Base-by-base conservation (phyloP, 495 filamentous ascomycete species). In the Penicillium nucicola region DNA sequence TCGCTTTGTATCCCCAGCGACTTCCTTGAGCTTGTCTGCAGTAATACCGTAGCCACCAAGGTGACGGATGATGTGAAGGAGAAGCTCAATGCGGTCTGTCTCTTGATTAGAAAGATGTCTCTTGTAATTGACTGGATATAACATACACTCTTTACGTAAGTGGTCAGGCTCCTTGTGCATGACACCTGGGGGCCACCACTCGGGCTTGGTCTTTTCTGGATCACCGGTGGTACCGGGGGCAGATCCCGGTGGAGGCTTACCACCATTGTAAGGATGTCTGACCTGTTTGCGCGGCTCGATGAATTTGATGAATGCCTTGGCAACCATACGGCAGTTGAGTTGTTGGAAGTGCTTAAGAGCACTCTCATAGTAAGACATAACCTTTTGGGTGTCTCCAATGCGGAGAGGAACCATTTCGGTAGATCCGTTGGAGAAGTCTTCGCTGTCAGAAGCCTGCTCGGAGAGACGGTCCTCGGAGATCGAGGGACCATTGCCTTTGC, bases 121-220 rank as follows among this genome's bases (percentile, higher is more conserved):
- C n/a, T n/a, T 5, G 34, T 13, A 0, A 18, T 15, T 11, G 4
- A 39, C 17, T 20, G 22, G 15, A n/a, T 8, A 14, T 14, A 25
- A 45, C 81, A 67, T 69, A 93, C 89, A 83, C 50, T 80, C 78
- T 72, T 88, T 95, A 56, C 77, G 75, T 25, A 91, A 57, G 65
- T 97, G 92, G 57, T 96, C 90, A 0, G 92, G 90, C 70, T 96
- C 92, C 59, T 80, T 88, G 66, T 93, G 90, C 22, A 81, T 74
- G 28, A 68, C 62, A 49, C 60, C 58, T 15, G 76, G 73, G 0
- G 90, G 90, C 92, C 92, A 97, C 88, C 90, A 96, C 14, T 75
- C 74, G 10, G 92, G 92, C 28, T 81, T 81, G 37, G 78, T 84
- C 28, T 75, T 70, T 35, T 86, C 77, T 3, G 76, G 74, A 36